Evolutionary conservation across 1,284 basidiomycete genomes (phyloP).

Genomic region (Leccinum pseudoinsigne): DNA sequence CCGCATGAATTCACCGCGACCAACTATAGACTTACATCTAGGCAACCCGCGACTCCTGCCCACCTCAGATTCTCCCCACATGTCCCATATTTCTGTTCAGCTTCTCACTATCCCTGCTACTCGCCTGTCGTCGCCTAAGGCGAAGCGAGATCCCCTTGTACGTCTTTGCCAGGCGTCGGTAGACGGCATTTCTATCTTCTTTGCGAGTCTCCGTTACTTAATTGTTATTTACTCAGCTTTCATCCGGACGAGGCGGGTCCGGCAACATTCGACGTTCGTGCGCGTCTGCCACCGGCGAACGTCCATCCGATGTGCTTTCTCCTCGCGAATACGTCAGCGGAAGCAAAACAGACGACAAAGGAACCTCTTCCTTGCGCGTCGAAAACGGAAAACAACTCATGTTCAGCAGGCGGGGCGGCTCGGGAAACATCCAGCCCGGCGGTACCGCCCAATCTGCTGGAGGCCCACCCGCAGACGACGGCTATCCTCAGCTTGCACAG

Average conservation of each 20-base stretch:
- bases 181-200: neutral
- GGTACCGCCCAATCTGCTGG: conserved; percentile 37
- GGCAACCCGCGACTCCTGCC: neutral
- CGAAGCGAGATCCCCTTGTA: conserved; percentile 39
- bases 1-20: neutral
- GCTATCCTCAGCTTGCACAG: conserved; percentile 32
- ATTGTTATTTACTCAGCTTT: conserved; percentile 37
- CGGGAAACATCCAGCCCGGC: conserved; percentile 74
- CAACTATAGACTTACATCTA: neutral
- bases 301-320: conserved; percentile 31
- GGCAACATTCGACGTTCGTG: conserved; percentile 61
- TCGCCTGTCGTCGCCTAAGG: conserved; percentile 26
- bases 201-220: neutral
- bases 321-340: neutral
- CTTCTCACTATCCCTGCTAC: neutral
- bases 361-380: conserved; percentile 13
- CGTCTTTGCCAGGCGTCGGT: conserved; percentile 12
- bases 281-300: conserved; percentile 34
- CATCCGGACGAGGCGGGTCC: conserved; percentile 64
- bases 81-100: conserved; percentile 14
- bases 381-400: conserved; percentile 37
- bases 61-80: conserved; percentile 1
- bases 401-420: conserved; percentile 74
- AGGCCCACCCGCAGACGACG: conserved; percentile 34
- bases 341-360: conserved; percentile 26